Conservation (phyloP, 73 alveolate species). For the Paramecium sexaurelia region DNA sequence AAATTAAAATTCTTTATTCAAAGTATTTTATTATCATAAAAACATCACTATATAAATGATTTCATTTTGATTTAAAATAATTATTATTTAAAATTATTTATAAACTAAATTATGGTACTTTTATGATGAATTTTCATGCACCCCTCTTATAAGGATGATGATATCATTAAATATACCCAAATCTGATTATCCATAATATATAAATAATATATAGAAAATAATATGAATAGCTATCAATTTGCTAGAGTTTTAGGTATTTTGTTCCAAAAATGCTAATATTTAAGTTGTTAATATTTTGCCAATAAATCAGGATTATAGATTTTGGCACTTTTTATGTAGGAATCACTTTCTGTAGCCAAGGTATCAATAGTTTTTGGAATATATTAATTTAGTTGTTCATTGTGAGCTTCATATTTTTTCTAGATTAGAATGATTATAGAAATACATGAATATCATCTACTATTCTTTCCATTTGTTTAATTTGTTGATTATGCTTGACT, state of each 20-base stretch:
- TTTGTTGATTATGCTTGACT: not conserved
- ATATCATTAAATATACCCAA: not conserved
- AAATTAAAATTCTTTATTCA: not conserved
- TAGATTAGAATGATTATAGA: not conserved
- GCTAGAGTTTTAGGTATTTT: constrained; percentile 1
- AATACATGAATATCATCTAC: not conserved
- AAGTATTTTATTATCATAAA: too few species aligned
- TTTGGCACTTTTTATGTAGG: not conserved
- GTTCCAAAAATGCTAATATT: not conserved
- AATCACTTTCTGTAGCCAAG: not conserved
- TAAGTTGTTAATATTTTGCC: not conserved
- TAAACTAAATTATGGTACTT: not conserved
- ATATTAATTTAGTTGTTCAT: not conserved
- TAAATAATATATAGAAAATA: not conserved
- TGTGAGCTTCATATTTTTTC: not conserved
- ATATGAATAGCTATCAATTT: not conserved
- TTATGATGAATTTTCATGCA: constrained; percentile 28
- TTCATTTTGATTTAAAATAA: not conserved
- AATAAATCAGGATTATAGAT: not conserved
- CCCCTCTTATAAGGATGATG: constrained; percentile 35
- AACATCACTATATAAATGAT: not conserved
- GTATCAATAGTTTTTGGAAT: not conserved
- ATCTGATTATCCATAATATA: not conserved
- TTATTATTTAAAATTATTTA: not conserved
- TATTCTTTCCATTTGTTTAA: not conserved